Base-by-base conservation (phyloP, 1,284 basidiomycete species). In the Wolfiporia cocos region DNA sequence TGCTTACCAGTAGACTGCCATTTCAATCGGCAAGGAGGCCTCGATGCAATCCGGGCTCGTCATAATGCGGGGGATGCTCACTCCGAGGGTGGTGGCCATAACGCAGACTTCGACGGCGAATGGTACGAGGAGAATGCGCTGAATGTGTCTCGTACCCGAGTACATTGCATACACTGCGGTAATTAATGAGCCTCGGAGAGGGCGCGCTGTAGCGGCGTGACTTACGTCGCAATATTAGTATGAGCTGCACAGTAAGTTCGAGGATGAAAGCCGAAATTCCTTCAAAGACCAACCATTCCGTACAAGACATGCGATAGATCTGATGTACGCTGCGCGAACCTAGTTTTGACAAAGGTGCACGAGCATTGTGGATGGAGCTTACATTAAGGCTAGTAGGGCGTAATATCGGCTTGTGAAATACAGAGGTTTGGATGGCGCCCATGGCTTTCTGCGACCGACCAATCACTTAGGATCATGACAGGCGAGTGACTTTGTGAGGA, bases 161-260 rank as follows among this genome's bases (percentile, higher is more conserved):
- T 63, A 63, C 17, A 63, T 49, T 14, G 62, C 63, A 36, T 61
- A 57, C 34, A 63, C 63, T 65, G 42, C 12, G 15, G 23, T 11
- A 4, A 30, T 21, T 5, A 32, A 34, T 24, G 26, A 17, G 9
- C 6, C 28, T 4, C 30, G 12, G 24, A 4, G 11, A 19, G 11
- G 15, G 31, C 37, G 17, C n/a, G 11, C 14, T 26, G 24, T 18
- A 3, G 34, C 3, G 11, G 4, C 10, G 15, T n/a, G 20, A 46
- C 61, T 36, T 37, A 65, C 62, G 51, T 42, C 62, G 54, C 4
- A 64, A 42, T 17, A 65, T 60, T 18, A 65, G 56, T 29, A 64
- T 56, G 19, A 60, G 41, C 44, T 65, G 55, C 1, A 61, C 57
- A 4, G 52, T 47, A 12, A 56, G 39, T 30, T 62, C 54, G 19